Percentiles rank a stretch among this genome's conserved stretches.
Conservation (phyloP, 106 monocot species). For the Gastrodia elata region DNA sequence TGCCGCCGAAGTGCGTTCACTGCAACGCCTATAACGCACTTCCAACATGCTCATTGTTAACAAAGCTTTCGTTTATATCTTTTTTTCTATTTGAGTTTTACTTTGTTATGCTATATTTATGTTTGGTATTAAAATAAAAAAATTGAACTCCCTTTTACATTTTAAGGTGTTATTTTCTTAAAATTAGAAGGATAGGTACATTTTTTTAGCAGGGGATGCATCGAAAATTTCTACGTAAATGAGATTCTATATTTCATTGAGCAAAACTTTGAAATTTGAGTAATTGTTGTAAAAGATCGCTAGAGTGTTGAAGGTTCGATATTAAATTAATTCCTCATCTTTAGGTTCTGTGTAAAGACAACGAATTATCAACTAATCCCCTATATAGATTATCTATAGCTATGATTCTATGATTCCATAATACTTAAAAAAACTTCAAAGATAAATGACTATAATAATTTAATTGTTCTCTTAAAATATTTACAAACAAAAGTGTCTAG, state of each 20-base stretch:
- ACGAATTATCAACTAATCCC: neutral
- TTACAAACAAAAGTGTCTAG: neutral
- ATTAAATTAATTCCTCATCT: neutral
- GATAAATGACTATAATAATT: neutral
- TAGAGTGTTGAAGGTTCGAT: neutral
- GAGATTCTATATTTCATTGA: neutral
- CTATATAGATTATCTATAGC: neutral
- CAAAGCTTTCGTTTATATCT: neutral
- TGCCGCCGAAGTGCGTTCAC: too few species aligned
- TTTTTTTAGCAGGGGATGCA: neutral
- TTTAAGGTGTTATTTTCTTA: neutral
- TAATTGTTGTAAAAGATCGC: neutral
- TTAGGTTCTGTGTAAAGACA: neutral
- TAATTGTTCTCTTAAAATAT: too few species aligned
- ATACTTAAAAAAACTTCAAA: neutral
- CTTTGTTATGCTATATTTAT: neutral
- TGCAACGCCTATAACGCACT: too few species aligned
- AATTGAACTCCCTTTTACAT: neutral
- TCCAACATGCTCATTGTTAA: too few species aligned
- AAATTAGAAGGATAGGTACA: neutral
- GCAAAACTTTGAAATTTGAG: neutral
- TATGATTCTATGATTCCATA: neutral
- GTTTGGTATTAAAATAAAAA: neutral
- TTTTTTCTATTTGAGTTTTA: neutral
- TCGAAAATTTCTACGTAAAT: neutral